Evolutionary conservation across 2,329 filamentous ascomycete species (phyloP).

Genomic region (Pezizomycotina sp.): DNA sequence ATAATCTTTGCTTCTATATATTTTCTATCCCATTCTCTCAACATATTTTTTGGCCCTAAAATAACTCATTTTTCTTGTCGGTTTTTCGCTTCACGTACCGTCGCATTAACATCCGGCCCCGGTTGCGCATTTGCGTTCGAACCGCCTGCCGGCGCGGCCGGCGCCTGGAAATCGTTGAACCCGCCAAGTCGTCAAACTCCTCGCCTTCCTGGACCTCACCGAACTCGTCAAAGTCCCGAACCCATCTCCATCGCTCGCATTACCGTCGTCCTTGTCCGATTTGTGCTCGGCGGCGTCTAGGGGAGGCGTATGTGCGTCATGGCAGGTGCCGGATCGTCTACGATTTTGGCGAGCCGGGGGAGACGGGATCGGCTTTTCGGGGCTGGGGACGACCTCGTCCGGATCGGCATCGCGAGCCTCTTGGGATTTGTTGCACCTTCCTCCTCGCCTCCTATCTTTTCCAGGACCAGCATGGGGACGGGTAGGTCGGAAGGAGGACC

Average conservation of each 20-base stretch:
- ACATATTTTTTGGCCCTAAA: too few species aligned
- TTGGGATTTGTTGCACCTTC: too few species aligned
- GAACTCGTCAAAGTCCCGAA: conserved; percentile 53
- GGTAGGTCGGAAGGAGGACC: conserved; percentile 1
- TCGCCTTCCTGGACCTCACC: conserved; percentile 33
- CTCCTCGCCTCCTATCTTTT: too few species aligned
- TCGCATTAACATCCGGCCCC: too few species aligned
- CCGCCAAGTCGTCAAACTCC: conserved; percentile 43
- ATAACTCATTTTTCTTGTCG: too few species aligned
- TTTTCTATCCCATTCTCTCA: too few species aligned
- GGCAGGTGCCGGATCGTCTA: conserved; percentile 1
- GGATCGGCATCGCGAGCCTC: too few species aligned
- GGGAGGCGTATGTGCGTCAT: conserved; percentile 2
- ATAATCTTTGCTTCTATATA: too few species aligned
- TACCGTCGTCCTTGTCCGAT: conserved; percentile 39
- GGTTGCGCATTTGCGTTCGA: too few species aligned
- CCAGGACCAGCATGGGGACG: conserved; percentile 3
- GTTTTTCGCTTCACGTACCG: too few species aligned
- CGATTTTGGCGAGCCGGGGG: neutral
- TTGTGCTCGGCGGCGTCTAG: conserved; percentile 37
- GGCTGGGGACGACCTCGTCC: too few species aligned
- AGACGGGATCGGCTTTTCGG: too few species aligned
- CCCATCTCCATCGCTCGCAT: conserved; percentile 39
- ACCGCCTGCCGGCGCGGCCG: conserved; percentile 31
- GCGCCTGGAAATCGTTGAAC: conserved; percentile 51